A percentile compares a stretch with the other conserved stretches of the same genome.
Conservation (phyloP, 192 early-diverging fungal species). For the Rhizophagus prolifer region DNA sequence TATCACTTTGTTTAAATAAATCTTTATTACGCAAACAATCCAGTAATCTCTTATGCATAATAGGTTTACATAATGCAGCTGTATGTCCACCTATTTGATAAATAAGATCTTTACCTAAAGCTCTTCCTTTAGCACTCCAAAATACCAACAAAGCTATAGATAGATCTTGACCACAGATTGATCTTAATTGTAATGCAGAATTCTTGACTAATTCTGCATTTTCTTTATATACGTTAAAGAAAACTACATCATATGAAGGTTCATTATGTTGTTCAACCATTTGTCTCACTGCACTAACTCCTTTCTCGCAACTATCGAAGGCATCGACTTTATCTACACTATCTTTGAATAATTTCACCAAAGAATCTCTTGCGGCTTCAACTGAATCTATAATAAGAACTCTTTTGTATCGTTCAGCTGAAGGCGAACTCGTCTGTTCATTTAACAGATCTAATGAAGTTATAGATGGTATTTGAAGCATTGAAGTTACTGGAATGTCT, state of each 20-base stretch:
- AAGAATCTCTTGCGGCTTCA: slow-evolving; percentile 2
- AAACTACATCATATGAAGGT: slow-evolving; percentile 36
- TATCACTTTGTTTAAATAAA: background rate
- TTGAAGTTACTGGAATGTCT: slow-evolving; percentile 1
- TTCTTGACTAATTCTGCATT: slow-evolving; percentile 30
- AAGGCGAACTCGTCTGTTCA: background rate
- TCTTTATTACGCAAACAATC: slow-evolving; percentile 35
- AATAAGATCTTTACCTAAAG: slow-evolving; percentile 36
- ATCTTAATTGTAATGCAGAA: slow-evolving; percentile 30
- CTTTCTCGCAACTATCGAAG: slow-evolving; percentile 31
- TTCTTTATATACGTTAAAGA: slow-evolving; percentile 32
- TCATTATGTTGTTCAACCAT: background rate
- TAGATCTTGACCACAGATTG: slow-evolving; percentile 31
- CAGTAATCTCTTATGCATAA: slow-evolving; percentile 35
- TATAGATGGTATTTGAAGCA: slow-evolving; percentile 34
- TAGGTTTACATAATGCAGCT: slow-evolving; percentile 37
- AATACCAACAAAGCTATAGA: slow-evolving; percentile 40
- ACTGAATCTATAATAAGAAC: slow-evolving; percentile 29
- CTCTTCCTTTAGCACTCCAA: slow-evolving; percentile 37
- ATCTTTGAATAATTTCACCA: background rate
- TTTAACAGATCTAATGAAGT: slow-evolving; percentile 11
- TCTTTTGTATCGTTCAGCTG: slow-evolving; percentile 23
- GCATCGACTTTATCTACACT: slow-evolving; percentile 27
- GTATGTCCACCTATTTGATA: slow-evolving; percentile 33
- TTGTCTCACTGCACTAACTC: slow-evolving; percentile 31